These are phyloP conservation scores for Anisogramma anomala DNA, from an alignment of 2,329 filamentous ascomycete species.

Conservation along the genomic window DNA sequence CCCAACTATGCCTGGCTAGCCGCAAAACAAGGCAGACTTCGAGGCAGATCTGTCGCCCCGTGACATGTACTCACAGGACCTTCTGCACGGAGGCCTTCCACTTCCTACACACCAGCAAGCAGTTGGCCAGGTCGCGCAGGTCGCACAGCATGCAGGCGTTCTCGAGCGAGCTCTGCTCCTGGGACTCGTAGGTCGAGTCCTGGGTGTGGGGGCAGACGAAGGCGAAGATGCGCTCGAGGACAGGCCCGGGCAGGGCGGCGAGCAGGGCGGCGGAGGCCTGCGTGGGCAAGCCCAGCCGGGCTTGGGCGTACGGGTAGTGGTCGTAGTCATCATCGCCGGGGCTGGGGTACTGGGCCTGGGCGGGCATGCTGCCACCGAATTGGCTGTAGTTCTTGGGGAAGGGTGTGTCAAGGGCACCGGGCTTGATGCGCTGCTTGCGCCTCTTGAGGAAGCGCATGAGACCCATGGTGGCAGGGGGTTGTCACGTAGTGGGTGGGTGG, in stretches of 20 bases:
- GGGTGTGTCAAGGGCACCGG: conserved; percentile 9
- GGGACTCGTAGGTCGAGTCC: conserved; percentile 69
- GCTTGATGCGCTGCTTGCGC: conserved; percentile 24
- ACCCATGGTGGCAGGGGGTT: conserved; percentile 4
- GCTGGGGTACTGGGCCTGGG: conserved; percentile 7
- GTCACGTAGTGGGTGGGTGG: neutral
- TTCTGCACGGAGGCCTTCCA: conserved; percentile 50
- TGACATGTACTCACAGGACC: conserved; percentile 45
- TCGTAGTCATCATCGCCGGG: conserved; percentile 3
- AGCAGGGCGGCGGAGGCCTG: conserved; percentile 32
- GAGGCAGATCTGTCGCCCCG: conserved; percentile 1
- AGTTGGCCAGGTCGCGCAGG: conserved; percentile 75
- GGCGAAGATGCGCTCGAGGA: conserved; percentile 67
- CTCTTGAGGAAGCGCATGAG: conserved; percentile 22
- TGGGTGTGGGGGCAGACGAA: conserved; percentile 72
- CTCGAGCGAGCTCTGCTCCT: conserved; percentile 67
- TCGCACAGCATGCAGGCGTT: conserved; percentile 90
- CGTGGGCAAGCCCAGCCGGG: conserved; percentile 27
- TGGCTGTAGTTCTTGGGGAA: conserved; percentile 17
- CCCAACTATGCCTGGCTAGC: neutral
- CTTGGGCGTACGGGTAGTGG: conserved; percentile 3
- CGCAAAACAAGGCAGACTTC: neutral
- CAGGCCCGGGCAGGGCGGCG: conserved; percentile 48
- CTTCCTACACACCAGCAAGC: conserved; percentile 58
- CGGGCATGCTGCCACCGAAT: conserved; percentile 17